Evolutionary conservation across 345 rosid species (phyloP).

Genomic region (Cardamine occulta): DNA sequence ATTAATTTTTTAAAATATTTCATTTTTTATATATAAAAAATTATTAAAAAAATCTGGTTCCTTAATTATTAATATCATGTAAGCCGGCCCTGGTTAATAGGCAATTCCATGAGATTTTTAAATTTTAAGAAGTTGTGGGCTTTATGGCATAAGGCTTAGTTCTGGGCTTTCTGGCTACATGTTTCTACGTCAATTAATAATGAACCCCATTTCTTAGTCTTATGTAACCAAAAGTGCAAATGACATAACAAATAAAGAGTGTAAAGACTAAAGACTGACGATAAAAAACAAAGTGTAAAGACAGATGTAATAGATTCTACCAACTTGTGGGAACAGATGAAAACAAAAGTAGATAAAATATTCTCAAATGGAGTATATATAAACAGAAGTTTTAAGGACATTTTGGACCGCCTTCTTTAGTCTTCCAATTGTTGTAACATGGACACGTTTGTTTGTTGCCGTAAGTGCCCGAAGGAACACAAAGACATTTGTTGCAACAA

Average conservation of each 20-base stretch:
- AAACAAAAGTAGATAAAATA: neutral
- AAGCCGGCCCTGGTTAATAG: no score
- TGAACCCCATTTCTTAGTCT: neutral
- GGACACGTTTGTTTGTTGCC: conserved; percentile 74
- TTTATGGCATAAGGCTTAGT: neutral
- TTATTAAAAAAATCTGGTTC: no score
- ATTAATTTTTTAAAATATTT: no score
- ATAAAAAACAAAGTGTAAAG: no score
- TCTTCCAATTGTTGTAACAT: conserved; percentile 78
- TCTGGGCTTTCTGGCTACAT: neutral
- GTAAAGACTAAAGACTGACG: no score
- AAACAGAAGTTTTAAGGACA: conserved; percentile 49
- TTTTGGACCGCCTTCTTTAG: conserved; percentile 71
- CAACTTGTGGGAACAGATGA: neutral
- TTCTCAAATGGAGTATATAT: neutral
- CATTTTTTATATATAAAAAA: no score
- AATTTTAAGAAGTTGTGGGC: neutral
- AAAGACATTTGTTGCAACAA: conserved; percentile 68
- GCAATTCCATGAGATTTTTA: neutral
- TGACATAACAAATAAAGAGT: neutral
- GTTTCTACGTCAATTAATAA: neutral
- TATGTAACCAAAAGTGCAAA: neutral
- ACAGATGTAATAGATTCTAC: neutral
- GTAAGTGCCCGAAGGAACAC: conserved; percentile 76
- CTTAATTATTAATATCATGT: no score